phyloP scores from a whole-genome alignment of 768 basidiomycete species.

The Cystofilobasidium macerans region DNA sequence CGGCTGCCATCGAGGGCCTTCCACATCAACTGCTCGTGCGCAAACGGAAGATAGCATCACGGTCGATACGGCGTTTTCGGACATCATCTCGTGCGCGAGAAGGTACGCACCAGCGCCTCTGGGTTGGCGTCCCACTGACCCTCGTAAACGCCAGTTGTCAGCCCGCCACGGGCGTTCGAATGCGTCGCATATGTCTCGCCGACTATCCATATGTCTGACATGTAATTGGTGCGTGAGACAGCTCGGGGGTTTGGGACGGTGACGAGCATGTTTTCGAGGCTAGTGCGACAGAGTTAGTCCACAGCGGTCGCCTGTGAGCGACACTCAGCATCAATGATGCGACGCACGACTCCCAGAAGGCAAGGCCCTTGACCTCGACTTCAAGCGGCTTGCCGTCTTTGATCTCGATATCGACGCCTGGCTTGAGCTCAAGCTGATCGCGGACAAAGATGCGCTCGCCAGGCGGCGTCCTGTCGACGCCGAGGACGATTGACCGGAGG shows the following conservation, averaged over 20 bases:
- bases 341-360: slow-evolving; percentile 50
- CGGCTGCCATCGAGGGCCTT: slow-evolving; percentile 48
- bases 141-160: slow-evolving; percentile 46
- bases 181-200: slow-evolving; percentile 51
- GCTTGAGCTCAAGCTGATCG: slow-evolving; percentile 1
- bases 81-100: not conserved
- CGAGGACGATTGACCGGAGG: slow-evolving; percentile 1
- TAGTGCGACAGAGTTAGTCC: not conserved
- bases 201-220: slow-evolving; percentile 51
- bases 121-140: slow-evolving; percentile 51
- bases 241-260: slow-evolving; percentile 46
- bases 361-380: slow-evolving; percentile 44
- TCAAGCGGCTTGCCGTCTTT: slow-evolving; percentile 38
- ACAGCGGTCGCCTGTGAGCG: too few species aligned
- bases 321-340: too few species aligned
- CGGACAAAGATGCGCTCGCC: not conserved
- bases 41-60: not conserved
- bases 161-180: slow-evolving; percentile 49
- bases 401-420: not conserved
- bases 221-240: slow-evolving; percentile 46
- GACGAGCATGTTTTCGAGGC: slow-evolving; percentile 50
- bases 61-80: not conserved
- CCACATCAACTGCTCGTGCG: slow-evolving; percentile 41
- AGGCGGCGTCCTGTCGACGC: slow-evolving; percentile 5
- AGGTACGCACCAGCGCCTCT: slow-evolving; percentile 41